Evolutionary conservation across 2,329 filamentous ascomycete species (phyloP).

Genomic region (Aspergillus pseudoglaucus): DNA sequence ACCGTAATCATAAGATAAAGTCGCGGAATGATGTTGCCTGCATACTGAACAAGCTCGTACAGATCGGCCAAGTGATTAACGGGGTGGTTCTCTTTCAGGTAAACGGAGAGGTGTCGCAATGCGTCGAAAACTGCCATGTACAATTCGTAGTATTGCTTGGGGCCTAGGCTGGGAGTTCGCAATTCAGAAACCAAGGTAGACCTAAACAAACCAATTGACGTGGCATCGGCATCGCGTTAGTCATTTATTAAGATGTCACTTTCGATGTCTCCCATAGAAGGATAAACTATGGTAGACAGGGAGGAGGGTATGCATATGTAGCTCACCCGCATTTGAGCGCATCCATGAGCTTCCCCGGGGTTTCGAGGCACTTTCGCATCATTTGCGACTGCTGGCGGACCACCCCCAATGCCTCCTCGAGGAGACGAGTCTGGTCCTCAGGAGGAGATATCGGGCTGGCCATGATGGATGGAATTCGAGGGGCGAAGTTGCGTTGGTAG

Average conservation of each 20-base stretch:
- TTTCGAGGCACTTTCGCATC: slow-evolving; percentile 97
- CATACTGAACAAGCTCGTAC: slow-evolving; percentile 96
- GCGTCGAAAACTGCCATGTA: slow-evolving; percentile 99
- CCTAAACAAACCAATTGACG: slow-evolving; percentile 44
- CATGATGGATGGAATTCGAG: slow-evolving; percentile 32
- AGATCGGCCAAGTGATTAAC: slow-evolving; percentile 96
- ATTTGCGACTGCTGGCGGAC: slow-evolving; percentile 94
- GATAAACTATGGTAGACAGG: slow-evolving; percentile 20
- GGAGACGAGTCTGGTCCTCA: slow-evolving; percentile 81
- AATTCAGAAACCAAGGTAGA: slow-evolving; percentile 98
- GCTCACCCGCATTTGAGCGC: slow-evolving; percentile 97
- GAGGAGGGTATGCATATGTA: slow-evolving; percentile 7
- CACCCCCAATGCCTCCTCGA: slow-evolving; percentile 93
- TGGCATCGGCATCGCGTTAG: slow-evolving; percentile 8
- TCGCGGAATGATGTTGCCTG: slow-evolving; percentile 92
- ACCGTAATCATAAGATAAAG: slow-evolving; percentile 99
- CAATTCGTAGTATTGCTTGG: slow-evolving; percentile 98
- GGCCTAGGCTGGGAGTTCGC: slow-evolving; percentile 91
- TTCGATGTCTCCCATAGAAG: slow-evolving; percentile 3
- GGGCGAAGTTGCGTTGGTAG: slow-evolving; percentile 11
- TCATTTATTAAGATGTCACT: neutral
- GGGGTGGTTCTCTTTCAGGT: slow-evolving; percentile 94
- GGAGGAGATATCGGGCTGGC: slow-evolving; percentile 53
- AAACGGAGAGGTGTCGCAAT: slow-evolving; percentile 88
- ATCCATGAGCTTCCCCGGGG: slow-evolving; percentile 98